phyloP scores from a whole-genome alignment of 495 filamentous ascomycete genomes.

The Daldinia bambusicola region DNA sequence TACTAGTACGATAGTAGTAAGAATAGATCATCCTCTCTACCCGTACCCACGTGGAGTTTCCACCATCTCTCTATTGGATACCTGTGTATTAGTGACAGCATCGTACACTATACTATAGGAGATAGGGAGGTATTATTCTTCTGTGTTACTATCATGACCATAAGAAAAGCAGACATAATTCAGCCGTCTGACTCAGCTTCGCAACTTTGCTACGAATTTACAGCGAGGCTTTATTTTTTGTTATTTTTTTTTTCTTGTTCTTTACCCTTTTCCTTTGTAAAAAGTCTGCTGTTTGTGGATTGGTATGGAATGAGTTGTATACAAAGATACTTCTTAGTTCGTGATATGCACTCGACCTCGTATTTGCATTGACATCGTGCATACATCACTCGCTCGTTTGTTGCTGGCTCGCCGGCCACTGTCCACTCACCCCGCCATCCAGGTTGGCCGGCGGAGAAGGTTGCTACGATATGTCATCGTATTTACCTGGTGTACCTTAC shows the following conservation, averaged over 20 bases:
- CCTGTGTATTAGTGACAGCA: neutral
- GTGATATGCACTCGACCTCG: constrained; percentile 34
- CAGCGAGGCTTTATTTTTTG: neutral
- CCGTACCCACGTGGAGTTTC: neutral
- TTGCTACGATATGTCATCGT: neutral
- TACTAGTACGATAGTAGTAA: no score
- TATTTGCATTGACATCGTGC: constrained; percentile 22
- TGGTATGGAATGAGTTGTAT: neutral
- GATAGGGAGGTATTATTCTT: no score
- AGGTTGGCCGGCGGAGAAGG: neutral
- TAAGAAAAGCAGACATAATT: constrained; percentile 8
- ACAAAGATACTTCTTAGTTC: neutral
- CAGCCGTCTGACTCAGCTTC: constrained; percentile 25
- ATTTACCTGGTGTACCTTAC: neutral
- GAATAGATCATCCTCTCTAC: neutral
- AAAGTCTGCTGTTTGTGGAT: neutral
- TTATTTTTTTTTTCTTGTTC: neutral
- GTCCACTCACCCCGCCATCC: neutral
- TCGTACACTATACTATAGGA: neutral
- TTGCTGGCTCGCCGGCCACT: neutral
- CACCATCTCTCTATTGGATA: neutral
- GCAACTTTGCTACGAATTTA: constrained; percentile 7
- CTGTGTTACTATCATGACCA: neutral
- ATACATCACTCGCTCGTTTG: constrained; percentile 1
- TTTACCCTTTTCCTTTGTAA: neutral